A percentile compares a stretch with the other conserved stretches of the same genome.
Conservation (phyloP, 2,329 filamentous ascomycete species). For the Ceratocystis alfenasii region DNA sequence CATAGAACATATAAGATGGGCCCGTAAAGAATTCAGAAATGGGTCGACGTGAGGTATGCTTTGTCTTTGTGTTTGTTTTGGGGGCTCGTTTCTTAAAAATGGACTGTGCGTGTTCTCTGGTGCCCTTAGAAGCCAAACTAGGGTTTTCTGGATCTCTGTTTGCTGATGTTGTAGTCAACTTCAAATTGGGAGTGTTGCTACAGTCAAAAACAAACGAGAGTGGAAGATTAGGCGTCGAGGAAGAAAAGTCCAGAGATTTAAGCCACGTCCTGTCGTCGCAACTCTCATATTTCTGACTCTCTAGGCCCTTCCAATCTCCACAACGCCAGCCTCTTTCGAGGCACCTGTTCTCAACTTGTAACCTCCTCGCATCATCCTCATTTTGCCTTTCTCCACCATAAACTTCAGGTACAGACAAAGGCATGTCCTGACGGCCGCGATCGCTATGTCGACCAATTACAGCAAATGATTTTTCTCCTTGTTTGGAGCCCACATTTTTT, state of each 20-base stretch:
- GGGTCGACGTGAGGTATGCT: background rate
- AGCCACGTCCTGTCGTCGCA: background rate
- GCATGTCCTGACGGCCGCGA: background rate
- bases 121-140: background rate
- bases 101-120: background rate
- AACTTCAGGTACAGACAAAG: slow-evolving; percentile 6
- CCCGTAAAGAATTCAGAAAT: background rate
- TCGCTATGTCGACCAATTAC: background rate
- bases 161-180: background rate
- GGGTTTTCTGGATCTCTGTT: background rate
- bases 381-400: background rate
- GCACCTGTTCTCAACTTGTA: background rate
- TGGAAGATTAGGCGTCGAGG: background rate
- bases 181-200: background rate
- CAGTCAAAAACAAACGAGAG: background rate
- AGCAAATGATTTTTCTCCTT: background rate
- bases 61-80: background rate
- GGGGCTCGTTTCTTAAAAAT: background rate
- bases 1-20: background rate
- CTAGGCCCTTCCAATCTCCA: background rate
- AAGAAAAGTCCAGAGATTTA: slow-evolving; percentile 1
- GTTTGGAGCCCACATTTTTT: background rate
- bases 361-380: slow-evolving; percentile 10
- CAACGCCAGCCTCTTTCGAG: background rate
- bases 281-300: background rate